Evolutionary conservation across 208 protist species (phyloP), one percentile per base, ranked within the genome.

Genomic region (Trypanosoma theileri): DNA sequence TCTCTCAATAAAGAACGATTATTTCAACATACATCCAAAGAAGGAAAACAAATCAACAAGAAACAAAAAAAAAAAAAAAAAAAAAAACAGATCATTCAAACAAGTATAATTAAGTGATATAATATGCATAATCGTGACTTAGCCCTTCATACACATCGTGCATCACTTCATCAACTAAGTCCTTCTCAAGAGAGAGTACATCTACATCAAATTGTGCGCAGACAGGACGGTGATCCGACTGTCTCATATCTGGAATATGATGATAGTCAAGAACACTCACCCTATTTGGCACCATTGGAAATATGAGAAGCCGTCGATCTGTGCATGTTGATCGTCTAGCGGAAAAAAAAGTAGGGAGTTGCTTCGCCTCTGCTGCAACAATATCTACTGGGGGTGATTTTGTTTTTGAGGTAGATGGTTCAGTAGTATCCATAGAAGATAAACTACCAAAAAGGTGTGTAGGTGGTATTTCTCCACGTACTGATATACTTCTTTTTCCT

Each of bases 211-310:
- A 93, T 24, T 81, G 74, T n/a, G 84, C 81, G 22, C 73, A 80
- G 45, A 93, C 87, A 9, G 87, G 87, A 13, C 84, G 76, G 26
- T 93, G 87, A 59, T 93, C 87, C 9, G 87, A 93, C 61, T 86
- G 77, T 57, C 72, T 71, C 66, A 93, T 67, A 14, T 16, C 13
- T 51, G 65, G 44, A 24, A 87, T 75, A 72, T 64, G 67, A 45
- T 69, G 68, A 61, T 93, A 93, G 61, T 79, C 77, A 13, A 85
- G 42, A 14, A 79, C 77, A 14, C 63, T 19, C 14, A 88, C 71
- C 55, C 69, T 59, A 58, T 93, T 93, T 8, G 69, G 73, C n/a
- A 88, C 54, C 70, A 79, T 80, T 1, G 80, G 82, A 46, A 87
- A 86, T 26, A 50, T 13, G 14, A 63, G 19, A 50, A 45, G 31